A percentile compares a stretch with the other conserved stretches of the same genome.
phyloP scores from a whole-genome alignment of 83 land plant species.

The Picea mariana region DNA sequence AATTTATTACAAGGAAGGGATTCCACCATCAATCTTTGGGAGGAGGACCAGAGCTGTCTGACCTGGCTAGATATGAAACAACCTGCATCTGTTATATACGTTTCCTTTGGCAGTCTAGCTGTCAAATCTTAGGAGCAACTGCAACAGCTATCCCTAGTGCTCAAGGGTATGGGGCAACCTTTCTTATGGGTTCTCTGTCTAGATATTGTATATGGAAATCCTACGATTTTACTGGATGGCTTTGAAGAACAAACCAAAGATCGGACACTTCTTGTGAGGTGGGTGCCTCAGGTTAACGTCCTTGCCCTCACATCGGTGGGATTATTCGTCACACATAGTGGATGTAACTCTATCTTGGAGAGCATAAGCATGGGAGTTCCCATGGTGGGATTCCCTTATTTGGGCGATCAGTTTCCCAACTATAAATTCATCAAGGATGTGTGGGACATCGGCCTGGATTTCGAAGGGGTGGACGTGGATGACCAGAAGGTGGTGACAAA shows the following conservation, averaged over 20 bases:
- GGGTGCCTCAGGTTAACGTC: no score
- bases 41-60: neutral
- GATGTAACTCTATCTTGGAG: slow-evolving; percentile 9
- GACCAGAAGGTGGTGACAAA: no score
- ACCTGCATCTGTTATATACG: no score
- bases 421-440: no score
- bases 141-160: neutral
- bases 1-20: neutral
- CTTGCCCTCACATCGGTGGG: no score
- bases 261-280: neutral
- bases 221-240: neutral
- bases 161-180: neutral
- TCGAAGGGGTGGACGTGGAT: no score
- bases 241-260: neutral
- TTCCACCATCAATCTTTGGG: neutral
- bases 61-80: no score
- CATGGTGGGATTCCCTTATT: neutral
- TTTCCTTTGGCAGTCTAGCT: no score
- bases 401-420: neutral
- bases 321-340: no score
- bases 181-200: neutral
- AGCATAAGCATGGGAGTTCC: slow-evolving; percentile 13
- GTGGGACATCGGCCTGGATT: no score
- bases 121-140: neutral
- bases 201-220: neutral